Percentiles rank a stretch among this genome's conserved stretches.
These are phyloP conservation scores for Lecanicillium sp. DNA, from an alignment of 2,329 filamentous ascomycete genomes.

Conservation along the genomic window DNA sequence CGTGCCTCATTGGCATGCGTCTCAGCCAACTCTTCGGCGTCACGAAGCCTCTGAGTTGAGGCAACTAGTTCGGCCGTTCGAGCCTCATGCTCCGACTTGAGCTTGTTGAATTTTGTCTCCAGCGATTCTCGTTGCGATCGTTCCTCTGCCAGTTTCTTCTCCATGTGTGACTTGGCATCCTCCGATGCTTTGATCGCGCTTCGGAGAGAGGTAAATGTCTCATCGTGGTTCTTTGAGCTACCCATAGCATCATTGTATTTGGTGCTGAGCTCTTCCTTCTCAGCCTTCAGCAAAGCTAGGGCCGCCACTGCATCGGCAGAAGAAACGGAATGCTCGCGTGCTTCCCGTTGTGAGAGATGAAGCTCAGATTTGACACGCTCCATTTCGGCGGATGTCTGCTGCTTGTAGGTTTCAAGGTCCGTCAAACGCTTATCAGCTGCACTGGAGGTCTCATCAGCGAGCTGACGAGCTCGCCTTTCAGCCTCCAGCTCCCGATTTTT, in stretches of 20 bases:
- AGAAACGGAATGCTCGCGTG: slow-evolving; percentile 72
- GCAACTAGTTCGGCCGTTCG: slow-evolving; percentile 69
- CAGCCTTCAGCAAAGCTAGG: slow-evolving; percentile 69
- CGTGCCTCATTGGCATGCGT: slow-evolving; percentile 81
- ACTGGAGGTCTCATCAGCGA: slow-evolving; percentile 81
- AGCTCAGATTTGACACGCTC: slow-evolving; percentile 81
- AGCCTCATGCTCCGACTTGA: slow-evolving; percentile 78
- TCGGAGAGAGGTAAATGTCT: slow-evolving; percentile 66
- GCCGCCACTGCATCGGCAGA: slow-evolving; percentile 69
- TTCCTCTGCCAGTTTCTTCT: slow-evolving; percentile 79
- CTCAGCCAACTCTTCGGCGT: slow-evolving; percentile 82
- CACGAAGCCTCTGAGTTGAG: slow-evolving; percentile 64
- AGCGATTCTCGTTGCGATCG: slow-evolving; percentile 64
- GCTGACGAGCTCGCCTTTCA: slow-evolving; percentile 70
- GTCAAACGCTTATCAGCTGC: slow-evolving; percentile 75
- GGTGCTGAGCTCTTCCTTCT: slow-evolving; percentile 68
- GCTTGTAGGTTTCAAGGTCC: slow-evolving; percentile 76
- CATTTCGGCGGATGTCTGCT: slow-evolving; percentile 75
- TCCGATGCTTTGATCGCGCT: slow-evolving; percentile 72
- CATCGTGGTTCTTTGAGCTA: slow-evolving; percentile 60
- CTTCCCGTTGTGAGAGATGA: slow-evolving; percentile 67
- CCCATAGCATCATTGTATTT: slow-evolving; percentile 60
- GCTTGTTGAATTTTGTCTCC: slow-evolving; percentile 66
- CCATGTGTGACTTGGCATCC: slow-evolving; percentile 66
- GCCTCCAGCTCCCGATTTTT: slow-evolving; percentile 64